Percentiles rank a stretch among this genome's conserved stretches.
phyloP scores from a whole-genome alignment of 306 rosid species.

The Malus orientalis region DNA sequence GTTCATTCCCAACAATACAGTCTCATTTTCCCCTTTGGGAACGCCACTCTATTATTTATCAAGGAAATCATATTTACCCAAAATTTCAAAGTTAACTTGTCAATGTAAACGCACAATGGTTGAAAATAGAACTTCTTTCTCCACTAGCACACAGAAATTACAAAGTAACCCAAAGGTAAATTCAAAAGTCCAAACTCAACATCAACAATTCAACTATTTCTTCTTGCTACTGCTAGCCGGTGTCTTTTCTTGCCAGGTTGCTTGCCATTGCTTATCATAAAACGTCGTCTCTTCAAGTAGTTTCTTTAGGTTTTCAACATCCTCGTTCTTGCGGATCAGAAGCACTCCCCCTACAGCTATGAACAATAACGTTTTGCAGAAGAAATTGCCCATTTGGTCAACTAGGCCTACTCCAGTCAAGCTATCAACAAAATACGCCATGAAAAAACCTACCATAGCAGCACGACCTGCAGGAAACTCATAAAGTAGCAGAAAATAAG shows the following conservation, averaged over 20 bases:
- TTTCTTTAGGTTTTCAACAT: conserved; percentile 67
- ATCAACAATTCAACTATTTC: conserved; percentile 28
- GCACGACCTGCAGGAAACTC: conserved; percentile 47
- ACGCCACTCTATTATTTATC: not conserved
- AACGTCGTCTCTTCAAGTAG: conserved; percentile 85
- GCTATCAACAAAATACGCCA: conserved; percentile 96
- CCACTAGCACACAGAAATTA: not conserved
- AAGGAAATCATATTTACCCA: not conserved
- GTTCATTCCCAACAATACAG: too few species aligned
- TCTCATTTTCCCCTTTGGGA: too few species aligned
- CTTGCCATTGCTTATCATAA: conserved; percentile 99
- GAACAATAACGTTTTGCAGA: conserved; percentile 89
- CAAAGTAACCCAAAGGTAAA: not conserved
- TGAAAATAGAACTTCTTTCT: not conserved
- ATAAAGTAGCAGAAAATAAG: not conserved
- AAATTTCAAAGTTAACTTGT: not conserved
- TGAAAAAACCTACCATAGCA: conserved; percentile 69
- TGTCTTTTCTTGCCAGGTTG: conserved; percentile 92
- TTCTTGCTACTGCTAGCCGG: conserved; percentile 31
- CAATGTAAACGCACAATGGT: not conserved
- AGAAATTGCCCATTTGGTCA: conserved; percentile 85
- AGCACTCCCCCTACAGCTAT: conserved; percentile 84
- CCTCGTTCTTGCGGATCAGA: conserved; percentile 87
- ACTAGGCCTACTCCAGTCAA: conserved; percentile 98
- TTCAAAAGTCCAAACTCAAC: not conserved